phyloP scores from a whole-genome alignment of 257 asterid genomes.

The Lycium barbarum region DNA sequence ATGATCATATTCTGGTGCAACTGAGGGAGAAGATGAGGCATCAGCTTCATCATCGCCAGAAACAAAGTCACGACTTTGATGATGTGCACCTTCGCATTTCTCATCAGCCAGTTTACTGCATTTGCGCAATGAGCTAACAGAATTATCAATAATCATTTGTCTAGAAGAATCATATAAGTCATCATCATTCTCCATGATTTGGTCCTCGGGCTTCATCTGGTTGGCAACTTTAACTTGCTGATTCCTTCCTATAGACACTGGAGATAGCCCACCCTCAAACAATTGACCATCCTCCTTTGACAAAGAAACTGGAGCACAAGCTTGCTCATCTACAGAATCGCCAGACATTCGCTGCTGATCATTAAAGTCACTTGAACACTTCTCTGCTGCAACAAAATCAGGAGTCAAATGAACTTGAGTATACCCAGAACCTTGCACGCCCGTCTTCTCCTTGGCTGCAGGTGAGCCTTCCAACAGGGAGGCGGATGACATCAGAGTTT shows the following conservation, averaged over 20 bases:
- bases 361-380: constrained; percentile 41
- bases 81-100: constrained; percentile 48
- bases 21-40: constrained; percentile 55
- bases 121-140: constrained; percentile 21
- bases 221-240: constrained; percentile 44
- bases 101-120: constrained; percentile 40
- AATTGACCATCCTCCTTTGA: constrained; percentile 50
- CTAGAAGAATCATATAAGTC: constrained; percentile 33
- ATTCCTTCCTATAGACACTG: constrained; percentile 41
- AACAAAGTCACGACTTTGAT: constrained; percentile 44
- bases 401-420: constrained; percentile 34
- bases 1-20: constrained; percentile 49
- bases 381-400: constrained; percentile 34
- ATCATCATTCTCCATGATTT: constrained; percentile 34
- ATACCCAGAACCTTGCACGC: constrained; percentile 42
- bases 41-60: constrained; percentile 63
- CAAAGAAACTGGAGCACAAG: constrained; percentile 51
- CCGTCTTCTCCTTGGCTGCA: constrained; percentile 29
- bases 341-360: constrained; percentile 39
- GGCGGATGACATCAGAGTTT: constrained; percentile 39
- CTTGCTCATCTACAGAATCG: constrained; percentile 47
- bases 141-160: constrained; percentile 31
- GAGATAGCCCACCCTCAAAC: constrained; percentile 48
- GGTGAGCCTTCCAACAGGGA: constrained; percentile 36
- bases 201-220: constrained; percentile 47